Percentiles rank a stretch among this genome's conserved stretches.
phyloP scores from a whole-genome alignment of 495 filamentous ascomycete genomes.

The Thermochaetoides thermophila region DNA sequence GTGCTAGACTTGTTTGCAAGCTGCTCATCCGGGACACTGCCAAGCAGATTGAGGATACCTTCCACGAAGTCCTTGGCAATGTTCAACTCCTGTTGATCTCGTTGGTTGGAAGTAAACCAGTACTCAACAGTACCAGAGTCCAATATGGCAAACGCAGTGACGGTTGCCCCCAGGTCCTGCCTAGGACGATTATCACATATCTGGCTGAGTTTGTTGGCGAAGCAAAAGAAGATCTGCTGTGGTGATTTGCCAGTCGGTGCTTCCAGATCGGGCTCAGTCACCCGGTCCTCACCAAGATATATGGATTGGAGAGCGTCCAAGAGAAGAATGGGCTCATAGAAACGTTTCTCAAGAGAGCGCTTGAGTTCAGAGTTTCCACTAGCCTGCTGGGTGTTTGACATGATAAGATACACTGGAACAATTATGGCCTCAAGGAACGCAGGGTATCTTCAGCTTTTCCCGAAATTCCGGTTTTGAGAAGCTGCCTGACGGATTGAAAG shows the following conservation, averaged over 20 bases:
- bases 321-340: conserved; percentile 13
- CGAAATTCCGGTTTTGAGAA: too few species aligned
- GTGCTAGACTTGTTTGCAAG: not conserved
- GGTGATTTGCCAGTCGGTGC: not conserved
- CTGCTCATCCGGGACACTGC: not conserved
- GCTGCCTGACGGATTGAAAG: too few species aligned
- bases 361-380: not conserved
- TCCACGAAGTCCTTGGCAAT: not conserved
- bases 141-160: conserved; percentile 11
- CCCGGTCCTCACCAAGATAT: not conserved
- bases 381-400: not conserved
- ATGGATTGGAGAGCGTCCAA: conserved; percentile 4
- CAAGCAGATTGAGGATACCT: conserved; percentile 3
- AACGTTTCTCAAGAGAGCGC: conserved; percentile 5
- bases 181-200: conserved; percentile 11
- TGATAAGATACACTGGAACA: too few species aligned
- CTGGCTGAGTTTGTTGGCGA: conserved; percentile 16
- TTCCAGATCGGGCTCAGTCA: conserved; percentile 7
- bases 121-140: conserved; percentile 12
- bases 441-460: too few species aligned
- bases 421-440: too few species aligned
- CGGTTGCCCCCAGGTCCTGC: conserved; percentile 3
- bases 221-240: conserved; percentile 6
- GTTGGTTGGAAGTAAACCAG: conserved; percentile 12
- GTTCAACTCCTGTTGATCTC: not conserved